Evolutionary conservation across 1,139 yeast genomes (phyloP).

Genomic region (Debaryomyces robertsiae): DNA sequence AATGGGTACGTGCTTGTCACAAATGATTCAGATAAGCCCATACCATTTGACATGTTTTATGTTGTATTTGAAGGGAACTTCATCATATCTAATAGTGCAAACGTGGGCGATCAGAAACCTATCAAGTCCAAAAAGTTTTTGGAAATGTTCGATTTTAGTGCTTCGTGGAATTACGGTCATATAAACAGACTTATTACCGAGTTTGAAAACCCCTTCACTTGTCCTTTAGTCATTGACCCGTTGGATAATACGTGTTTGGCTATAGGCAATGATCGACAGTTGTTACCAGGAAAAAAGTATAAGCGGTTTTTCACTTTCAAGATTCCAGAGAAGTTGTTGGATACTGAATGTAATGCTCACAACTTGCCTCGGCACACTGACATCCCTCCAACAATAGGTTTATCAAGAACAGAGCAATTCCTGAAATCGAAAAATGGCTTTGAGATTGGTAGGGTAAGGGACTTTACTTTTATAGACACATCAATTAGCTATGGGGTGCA

Average conservation of each 20-base stretch:
- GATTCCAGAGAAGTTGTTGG: slow-evolving; percentile 42
- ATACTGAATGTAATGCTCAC: slow-evolving; percentile 41
- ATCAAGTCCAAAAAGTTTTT: slow-evolving; percentile 29
- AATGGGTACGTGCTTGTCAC: slow-evolving; percentile 39
- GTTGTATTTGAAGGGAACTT: slow-evolving; percentile 43
- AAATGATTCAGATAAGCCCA: slow-evolving; percentile 28
- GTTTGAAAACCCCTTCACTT: slow-evolving; percentile 17
- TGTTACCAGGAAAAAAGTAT: slow-evolving; percentile 32
- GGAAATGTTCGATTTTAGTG: slow-evolving; percentile 49
- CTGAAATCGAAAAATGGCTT: slow-evolving; percentile 10
- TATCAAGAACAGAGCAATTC: slow-evolving; percentile 21
- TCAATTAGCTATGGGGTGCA: slow-evolving; percentile 40
- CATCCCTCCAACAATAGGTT: slow-evolving; percentile 44
- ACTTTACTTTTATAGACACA: slow-evolving; percentile 30
- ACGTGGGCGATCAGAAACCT: slow-evolving; percentile 17
- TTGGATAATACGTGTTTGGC: slow-evolving; percentile 31
- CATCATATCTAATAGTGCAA: slow-evolving; percentile 18
- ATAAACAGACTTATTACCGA: slow-evolving; percentile 39
- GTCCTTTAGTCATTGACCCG: slow-evolving; percentile 26
- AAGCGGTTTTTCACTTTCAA: slow-evolving; percentile 47
- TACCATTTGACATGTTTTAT: slow-evolving; percentile 47
- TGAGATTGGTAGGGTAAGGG: slow-evolving; percentile 20
- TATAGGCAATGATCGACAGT: slow-evolving; percentile 27
- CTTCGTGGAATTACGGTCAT: slow-evolving; percentile 37
- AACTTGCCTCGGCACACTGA: slow-evolving; percentile 37